phyloP scores from a whole-genome alignment of 2,329 filamentous ascomycete species.

The Exophiala bonariae region DNA sequence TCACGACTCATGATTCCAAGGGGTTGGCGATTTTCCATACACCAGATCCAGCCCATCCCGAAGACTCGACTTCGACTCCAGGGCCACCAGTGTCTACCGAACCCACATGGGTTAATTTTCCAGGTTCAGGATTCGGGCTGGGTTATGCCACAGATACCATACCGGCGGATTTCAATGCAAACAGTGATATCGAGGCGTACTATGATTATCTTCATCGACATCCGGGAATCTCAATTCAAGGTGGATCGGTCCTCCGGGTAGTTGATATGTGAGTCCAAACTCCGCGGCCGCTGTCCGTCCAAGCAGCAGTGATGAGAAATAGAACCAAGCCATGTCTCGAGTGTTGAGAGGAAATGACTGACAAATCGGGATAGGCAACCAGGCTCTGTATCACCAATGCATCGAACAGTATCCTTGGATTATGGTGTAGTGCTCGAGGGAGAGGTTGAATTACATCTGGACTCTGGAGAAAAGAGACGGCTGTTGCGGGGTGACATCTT shows the following conservation, averaged over 20 bases:
- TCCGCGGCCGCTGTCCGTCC: no score
- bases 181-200: conserved; percentile 19
- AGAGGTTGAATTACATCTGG: conserved; percentile 51
- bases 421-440: conserved; percentile 58
- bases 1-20: conserved; percentile 19
- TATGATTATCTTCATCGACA: conserved; percentile 18
- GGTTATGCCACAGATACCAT: conserved; percentile 19
- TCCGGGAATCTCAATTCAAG: conserved; percentile 21
- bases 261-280: conserved; percentile 43
- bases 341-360: no score
- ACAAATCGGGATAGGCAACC: no score
- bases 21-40: conserved; percentile 20
- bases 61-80: conserved; percentile 7
- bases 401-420: conserved; percentile 55
- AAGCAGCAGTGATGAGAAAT: no score
- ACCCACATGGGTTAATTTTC: conserved; percentile 15
- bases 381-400: conserved; percentile 44
- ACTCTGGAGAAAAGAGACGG: conserved; percentile 48
- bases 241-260: conserved; percentile 20
- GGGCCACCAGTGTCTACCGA: conserved; percentile 12
- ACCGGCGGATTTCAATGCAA: conserved; percentile 16
- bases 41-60: conserved; percentile 12
- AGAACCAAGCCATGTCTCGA: no score
- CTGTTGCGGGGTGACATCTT: conserved; percentile 49
- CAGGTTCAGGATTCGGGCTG: conserved; percentile 15